These are phyloP conservation scores for Sporothrix pseudoabietina DNA, from an alignment of 2,329 filamentous ascomycete genomes.

Conservation along the genomic window DNA sequence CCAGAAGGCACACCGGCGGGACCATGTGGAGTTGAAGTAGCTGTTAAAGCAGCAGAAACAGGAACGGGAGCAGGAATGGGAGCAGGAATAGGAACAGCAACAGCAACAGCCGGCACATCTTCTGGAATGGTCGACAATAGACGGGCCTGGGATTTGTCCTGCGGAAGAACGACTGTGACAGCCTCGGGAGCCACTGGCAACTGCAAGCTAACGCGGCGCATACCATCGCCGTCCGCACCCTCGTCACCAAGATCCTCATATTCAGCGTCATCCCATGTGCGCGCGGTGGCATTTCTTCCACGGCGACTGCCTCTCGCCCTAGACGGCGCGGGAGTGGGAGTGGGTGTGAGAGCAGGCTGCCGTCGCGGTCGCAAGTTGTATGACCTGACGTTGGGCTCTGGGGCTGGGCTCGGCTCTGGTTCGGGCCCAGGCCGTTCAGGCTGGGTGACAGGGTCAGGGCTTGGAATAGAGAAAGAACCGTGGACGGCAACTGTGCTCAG, in stretches of 20 bases:
- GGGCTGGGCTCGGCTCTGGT: background rate
- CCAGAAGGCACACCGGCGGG: too few species aligned
- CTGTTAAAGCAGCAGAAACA: too few species aligned
- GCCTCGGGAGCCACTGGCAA: background rate
- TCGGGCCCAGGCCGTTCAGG: background rate
- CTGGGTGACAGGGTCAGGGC: background rate
- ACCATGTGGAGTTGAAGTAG: too few species aligned
- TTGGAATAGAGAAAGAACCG: background rate
- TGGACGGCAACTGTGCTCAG: background rate
- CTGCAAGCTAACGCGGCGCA: conserved; percentile 3
- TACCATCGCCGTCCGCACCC: background rate
- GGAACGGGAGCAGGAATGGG: background rate
- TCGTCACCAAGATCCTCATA: too few species aligned
- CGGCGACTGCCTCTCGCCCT: background rate
- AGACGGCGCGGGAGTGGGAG: background rate
- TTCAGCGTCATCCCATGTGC: background rate
- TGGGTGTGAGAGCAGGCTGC: too few species aligned
- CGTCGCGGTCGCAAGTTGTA: background rate
- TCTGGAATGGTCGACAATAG: background rate
- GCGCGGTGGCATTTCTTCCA: background rate
- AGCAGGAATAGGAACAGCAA: background rate
- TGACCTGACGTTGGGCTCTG: background rate
- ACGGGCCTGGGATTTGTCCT: background rate
- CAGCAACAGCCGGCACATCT: background rate
- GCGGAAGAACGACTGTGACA: conserved; percentile 3